Base-by-base conservation (phyloP, 371 early-diverging fungal genomes). In the Amoeboradix gromovi region DNA sequence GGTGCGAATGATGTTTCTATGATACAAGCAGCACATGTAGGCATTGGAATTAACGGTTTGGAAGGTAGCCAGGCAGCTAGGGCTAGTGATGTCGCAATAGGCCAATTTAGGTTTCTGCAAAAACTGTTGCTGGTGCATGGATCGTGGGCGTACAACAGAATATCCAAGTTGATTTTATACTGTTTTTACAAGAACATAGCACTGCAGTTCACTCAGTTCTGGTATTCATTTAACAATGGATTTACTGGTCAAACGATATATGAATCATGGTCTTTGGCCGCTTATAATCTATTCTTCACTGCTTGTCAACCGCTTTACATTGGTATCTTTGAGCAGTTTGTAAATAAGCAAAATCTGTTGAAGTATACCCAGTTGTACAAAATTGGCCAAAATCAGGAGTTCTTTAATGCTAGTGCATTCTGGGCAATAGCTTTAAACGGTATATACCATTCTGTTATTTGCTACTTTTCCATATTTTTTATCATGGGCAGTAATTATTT, bases 1-100 rank as follows among this genome's bases (percentile, higher is more conserved):
- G 99, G 99, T 68, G 98, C 96, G 67, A 99, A 99, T 76, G 99
- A 99, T 76, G 96, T 99, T 28, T 86, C 88, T 31, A 99, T 99
- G 99, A 98, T 99, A 71, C 92, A 91, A 74, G 91, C 91, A 0
- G 96, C 98, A 0, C 86, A 95, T 77, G 89, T 97, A n/a, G 98
- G 94, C 65, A 85, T 99, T 1, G 98, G 98, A 30, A 91, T 99
- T 72, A 92, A 90, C 2, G 98, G 99, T 68, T 94, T 92, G 78
- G 99, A 99, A 78, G 99, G 98, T 17, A 87, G 83, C 74, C 98
- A 98, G 75, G 98, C 99, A 1, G 87, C 92, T 12, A 77, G 97
- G 65, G 95, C 98, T 0, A 94, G 97, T 0, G 99, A 99, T 78
- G 93, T 95, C 73, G 88, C 92, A 0, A 81, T 98, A 1, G 83